phyloP scores from a whole-genome alignment of 805 yeast genomes.

The Pichia cephalocereana region DNA sequence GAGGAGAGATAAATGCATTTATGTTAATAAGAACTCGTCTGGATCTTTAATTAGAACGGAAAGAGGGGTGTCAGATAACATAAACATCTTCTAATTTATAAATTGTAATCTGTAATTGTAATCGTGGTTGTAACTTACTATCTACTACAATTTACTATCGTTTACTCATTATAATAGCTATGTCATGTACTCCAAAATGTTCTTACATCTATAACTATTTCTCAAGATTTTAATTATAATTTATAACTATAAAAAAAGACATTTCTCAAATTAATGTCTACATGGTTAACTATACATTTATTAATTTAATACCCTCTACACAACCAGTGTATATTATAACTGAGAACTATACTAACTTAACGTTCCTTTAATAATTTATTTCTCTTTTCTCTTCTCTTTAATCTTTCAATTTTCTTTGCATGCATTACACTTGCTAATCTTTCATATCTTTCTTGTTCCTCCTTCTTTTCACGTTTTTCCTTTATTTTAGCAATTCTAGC shows the following conservation, averaged over 20 bases:
- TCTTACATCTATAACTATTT: no score
- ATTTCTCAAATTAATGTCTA: no score
- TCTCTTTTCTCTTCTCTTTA: slow-evolving; percentile 88
- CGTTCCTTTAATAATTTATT: slow-evolving; percentile 91
- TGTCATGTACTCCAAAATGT: no score
- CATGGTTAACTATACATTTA: no score
- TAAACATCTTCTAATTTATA: slow-evolving; percentile 14
- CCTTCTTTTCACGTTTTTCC: slow-evolving; percentile 72
- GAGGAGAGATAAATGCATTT: slow-evolving; percentile 22
- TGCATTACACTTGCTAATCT: slow-evolving; percentile 80
- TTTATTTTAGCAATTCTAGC: slow-evolving; percentile 48
- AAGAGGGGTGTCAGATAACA: slow-evolving; percentile 31
- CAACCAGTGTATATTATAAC: no score
- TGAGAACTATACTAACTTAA: slow-evolving; percentile 4
- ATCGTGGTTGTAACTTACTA: neutral
- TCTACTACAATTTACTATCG: no score
- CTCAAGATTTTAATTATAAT: no score
- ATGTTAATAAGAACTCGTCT: slow-evolving; percentile 30
- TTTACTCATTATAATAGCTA: no score
- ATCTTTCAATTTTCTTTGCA: slow-evolving; percentile 81
- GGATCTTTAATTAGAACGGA: slow-evolving; percentile 22
- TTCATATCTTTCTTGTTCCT: slow-evolving; percentile 83
- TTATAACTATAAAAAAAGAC: no score
- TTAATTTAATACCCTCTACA: no score
- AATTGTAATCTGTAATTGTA: neutral